A percentile compares a stretch with the other conserved stretches of the same genome.
Evolutionary conservation across 2,329 filamentous ascomycete species (phyloP).

Genomic region (Venturia pyrina): DNA sequence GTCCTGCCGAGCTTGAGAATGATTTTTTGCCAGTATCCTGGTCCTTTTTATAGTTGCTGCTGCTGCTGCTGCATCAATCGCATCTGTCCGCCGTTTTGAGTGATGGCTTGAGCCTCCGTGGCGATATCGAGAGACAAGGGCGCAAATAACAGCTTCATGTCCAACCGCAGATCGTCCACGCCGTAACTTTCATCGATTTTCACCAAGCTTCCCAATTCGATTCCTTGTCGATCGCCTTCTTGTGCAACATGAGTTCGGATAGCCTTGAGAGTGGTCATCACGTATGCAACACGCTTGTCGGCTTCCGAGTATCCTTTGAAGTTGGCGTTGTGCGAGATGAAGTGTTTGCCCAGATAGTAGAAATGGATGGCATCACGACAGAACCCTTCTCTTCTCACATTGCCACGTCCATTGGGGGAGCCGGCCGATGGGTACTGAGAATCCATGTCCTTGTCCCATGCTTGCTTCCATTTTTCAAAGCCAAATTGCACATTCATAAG

Average conservation of each 20-base stretch:
- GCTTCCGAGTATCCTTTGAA: conserved; percentile 45
- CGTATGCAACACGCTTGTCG: conserved; percentile 50
- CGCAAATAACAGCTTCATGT: conserved; percentile 12
- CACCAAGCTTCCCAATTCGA: conserved; percentile 58
- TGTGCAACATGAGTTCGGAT: conserved; percentile 49
- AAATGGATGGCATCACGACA: conserved; percentile 63
- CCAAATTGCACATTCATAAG: conserved; percentile 27
- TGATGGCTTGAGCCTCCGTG: background rate
- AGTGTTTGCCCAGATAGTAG: conserved; percentile 59
- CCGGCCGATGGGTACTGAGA: conserved; percentile 50
- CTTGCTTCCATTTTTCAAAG: conserved; percentile 61
- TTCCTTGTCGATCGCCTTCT: conserved; percentile 36
- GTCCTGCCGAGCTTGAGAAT: background rate
- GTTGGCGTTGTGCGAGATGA: conserved; percentile 22
- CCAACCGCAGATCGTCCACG: conserved; percentile 46
- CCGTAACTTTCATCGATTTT: conserved; percentile 60
- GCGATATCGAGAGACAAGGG: background rate
- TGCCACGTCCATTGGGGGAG: background rate
- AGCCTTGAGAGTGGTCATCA: conserved; percentile 51
- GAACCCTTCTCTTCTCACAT: conserved; percentile 49
- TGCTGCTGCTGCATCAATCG: background rate
- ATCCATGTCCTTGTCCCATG: conserved; percentile 61
- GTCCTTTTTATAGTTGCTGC: background rate
- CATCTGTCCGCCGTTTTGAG: background rate
- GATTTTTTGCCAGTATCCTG: background rate